A percentile compares a stretch with the other conserved stretches of the same genome.
Evolutionary conservation across 2,329 filamentous ascomycete genomes (phyloP).

Genomic region (Huntiella moniliformis): DNA sequence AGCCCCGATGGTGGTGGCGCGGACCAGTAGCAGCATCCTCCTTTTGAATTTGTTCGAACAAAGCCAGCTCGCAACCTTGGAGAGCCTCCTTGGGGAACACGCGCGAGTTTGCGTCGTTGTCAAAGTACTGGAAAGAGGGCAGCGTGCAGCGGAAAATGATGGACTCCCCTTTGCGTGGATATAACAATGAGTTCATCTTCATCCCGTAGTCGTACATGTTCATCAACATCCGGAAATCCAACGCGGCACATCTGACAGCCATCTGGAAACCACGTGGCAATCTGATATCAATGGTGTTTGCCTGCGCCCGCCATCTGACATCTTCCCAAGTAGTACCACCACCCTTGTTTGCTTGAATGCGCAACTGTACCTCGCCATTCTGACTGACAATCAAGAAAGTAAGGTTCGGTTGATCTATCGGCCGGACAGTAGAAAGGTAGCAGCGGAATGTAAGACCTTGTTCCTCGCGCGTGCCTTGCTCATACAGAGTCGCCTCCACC

Average conservation of each 20-base stretch:
- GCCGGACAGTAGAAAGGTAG: conserved; percentile 56
- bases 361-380: conserved; percentile 55
- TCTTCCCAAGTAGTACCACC: conserved; percentile 62
- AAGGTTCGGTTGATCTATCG: conserved; percentile 48
- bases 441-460: conserved; percentile 54
- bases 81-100: conserved; percentile 61
- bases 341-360: conserved; percentile 49
- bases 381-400: conserved; percentile 63
- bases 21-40: conserved; percentile 55
- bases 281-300: conserved; percentile 45
- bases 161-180: conserved; percentile 49
- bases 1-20: conserved; percentile 58
- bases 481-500: conserved; percentile 56
- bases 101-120: conserved; percentile 47
- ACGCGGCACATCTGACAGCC: conserved; percentile 49
- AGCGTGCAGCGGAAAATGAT: conserved; percentile 51
- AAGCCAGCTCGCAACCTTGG: conserved; percentile 47
- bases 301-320: conserved; percentile 57
- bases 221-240: conserved; percentile 64
- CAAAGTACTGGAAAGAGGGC: conserved; percentile 63
- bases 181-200: conserved; percentile 54
- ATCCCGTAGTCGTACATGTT: conserved; percentile 71
- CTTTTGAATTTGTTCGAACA: conserved; percentile 55
- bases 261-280: conserved; percentile 61
- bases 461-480: conserved; percentile 43